phyloP scores from a whole-genome alignment of 169 alveolate genomes.

The Blepharisma undulans region DNA sequence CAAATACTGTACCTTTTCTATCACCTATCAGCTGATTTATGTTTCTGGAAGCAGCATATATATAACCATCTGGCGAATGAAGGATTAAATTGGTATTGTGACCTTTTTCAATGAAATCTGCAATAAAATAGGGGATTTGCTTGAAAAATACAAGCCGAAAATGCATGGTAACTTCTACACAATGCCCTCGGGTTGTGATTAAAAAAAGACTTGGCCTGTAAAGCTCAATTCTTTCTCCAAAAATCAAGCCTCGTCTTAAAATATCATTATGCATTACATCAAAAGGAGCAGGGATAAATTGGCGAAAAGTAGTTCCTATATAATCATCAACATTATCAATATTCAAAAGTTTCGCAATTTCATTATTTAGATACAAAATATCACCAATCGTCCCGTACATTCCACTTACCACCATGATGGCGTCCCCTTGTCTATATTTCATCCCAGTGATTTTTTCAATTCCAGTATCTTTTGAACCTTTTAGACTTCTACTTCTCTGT shows the following conservation, averaged over 20 bases:
- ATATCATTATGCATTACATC: not conserved
- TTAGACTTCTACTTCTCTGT: too few species aligned
- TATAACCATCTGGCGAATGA: too few species aligned
- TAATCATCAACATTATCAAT: not conserved
- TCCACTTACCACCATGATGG: not conserved
- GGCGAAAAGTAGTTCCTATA: not conserved
- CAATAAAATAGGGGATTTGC: not conserved
- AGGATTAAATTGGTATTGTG: too few species aligned
- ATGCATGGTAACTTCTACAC: slow-evolving; percentile 6
- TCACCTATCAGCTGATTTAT: too few species aligned
- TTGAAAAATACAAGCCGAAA: not conserved
- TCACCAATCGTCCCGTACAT: not conserved
- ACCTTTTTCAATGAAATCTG: not conserved
- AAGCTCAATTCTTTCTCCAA: not conserved
- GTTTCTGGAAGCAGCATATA: too few species aligned
- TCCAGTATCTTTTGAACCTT: too few species aligned
- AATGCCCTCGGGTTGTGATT: not conserved
- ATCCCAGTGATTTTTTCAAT: too few species aligned
- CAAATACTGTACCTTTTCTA: too few species aligned
- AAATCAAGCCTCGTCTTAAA: not conserved
- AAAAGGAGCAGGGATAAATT: not conserved
- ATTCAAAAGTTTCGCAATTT: too few species aligned
- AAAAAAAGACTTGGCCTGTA: not conserved
- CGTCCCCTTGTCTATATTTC: too few species aligned
- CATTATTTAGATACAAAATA: not conserved